These are phyloP conservation scores for Psilocybe mexicana DNA, from an alignment of 1,284 basidiomycete genomes.

Conservation along the genomic window DNA sequence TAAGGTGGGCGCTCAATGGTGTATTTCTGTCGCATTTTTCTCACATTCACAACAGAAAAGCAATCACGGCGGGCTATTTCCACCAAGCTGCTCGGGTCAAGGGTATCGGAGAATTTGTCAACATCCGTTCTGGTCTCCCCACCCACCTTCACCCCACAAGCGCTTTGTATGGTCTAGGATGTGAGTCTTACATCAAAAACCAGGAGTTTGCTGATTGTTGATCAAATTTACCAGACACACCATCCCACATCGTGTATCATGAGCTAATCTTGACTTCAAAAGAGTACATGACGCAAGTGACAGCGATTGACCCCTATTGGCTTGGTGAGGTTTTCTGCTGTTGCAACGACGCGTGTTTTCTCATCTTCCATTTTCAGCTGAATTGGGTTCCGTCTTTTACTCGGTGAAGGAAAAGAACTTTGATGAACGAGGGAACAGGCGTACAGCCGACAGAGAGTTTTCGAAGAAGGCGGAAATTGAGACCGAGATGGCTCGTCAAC, in stretches of 20 bases:
- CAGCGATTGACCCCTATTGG: constrained; percentile 95
- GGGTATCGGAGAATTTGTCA: constrained; percentile 98
- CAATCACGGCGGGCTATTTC: constrained; percentile 98
- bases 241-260: constrained; percentile 96
- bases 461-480: constrained; percentile 88
- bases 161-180: constrained; percentile 94
- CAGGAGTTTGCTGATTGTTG: constrained; percentile 8
- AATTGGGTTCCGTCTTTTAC: constrained; percentile 93
- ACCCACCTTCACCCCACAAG: constrained; percentile 96
- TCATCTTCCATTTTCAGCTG: constrained; percentile 50
- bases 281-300: constrained; percentile 97
- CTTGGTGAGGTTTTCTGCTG: constrained; percentile 54
- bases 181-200: constrained; percentile 46
- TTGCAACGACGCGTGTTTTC: background rate
- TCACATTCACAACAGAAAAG: constrained; percentile 65
- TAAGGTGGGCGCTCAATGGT: constrained; percentile 56
- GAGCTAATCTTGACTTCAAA: constrained; percentile 94
- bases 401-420: constrained; percentile 96
- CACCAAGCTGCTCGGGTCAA: constrained; percentile 98
- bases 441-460: constrained; percentile 84
- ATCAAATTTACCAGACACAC: constrained; percentile 67
- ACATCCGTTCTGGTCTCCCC: constrained; percentile 92
- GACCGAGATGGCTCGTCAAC: constrained; percentile 83
- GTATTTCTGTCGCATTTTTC: background rate
- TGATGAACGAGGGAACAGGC: constrained; percentile 75